Evolutionary conservation across 2,329 filamentous ascomycete species (phyloP).

Genomic region (Diaporthe citri): DNA sequence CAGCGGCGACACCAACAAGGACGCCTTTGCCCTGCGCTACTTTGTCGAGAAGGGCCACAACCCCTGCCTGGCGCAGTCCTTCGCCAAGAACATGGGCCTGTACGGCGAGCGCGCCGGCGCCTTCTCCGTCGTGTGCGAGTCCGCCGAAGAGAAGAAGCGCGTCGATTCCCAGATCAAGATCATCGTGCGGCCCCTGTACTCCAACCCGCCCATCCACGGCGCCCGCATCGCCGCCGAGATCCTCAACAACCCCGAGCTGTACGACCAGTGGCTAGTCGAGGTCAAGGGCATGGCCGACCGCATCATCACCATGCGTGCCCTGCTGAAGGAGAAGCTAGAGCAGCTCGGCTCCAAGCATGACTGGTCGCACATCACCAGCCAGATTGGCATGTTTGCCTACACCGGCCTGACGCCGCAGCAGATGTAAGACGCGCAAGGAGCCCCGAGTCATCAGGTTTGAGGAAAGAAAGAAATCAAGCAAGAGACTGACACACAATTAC

Average conservation of each 20-base stretch:
- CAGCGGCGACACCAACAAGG: conserved; percentile 89
- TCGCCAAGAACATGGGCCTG: conserved; percentile 99
- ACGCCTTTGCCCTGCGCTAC: conserved; percentile 93
- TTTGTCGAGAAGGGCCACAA: conserved; percentile 94
- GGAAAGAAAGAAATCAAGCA: neutral
- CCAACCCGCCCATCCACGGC: conserved; percentile 96
- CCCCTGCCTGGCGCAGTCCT: conserved; percentile 89
- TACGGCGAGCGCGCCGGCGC: conserved; percentile 98
- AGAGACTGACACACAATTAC: neutral
- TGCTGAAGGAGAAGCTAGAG: conserved; percentile 95
- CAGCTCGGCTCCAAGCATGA: conserved; percentile 95
- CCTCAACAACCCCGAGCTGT: conserved; percentile 85
- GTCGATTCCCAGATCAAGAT: conserved; percentile 99
- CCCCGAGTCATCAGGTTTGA: neutral
- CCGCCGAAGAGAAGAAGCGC: conserved; percentile 91
- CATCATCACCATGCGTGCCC: conserved; percentile 97
- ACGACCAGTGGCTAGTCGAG: conserved; percentile 95
- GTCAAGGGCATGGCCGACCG: conserved; percentile 99
- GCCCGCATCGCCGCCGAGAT: conserved; percentile 94
- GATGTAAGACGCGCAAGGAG: conserved; percentile 65
- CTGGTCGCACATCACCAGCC: conserved; percentile 98
- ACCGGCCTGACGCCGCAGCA: conserved; percentile 91
- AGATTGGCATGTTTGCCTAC: conserved; percentile 99
- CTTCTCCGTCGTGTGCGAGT: conserved; percentile 91
- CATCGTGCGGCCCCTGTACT: conserved; percentile 95